Base-by-base conservation (phyloP, 768 basidiomycete species). In the Dentipellis fragilis region DNA sequence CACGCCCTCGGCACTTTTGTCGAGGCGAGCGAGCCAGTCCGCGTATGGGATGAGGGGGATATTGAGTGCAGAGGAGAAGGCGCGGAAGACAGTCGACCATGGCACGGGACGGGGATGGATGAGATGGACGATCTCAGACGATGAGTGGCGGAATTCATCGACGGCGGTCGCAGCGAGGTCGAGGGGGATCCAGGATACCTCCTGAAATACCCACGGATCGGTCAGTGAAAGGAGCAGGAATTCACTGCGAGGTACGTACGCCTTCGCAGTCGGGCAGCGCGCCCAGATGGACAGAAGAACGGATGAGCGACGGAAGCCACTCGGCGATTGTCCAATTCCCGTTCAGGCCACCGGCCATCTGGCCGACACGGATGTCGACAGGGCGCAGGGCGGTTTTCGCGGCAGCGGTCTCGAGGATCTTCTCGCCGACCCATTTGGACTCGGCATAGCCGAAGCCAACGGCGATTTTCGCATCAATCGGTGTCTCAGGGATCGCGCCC, bases 1-100 rank as follows among this genome's bases (percentile, higher is more conserved):
- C 19, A 45, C 42, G 10, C 42, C 42, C 4, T 45, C 42, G 10
- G 42, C 42, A n/a, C 42, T 45, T 7, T 55, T 53, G 49, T 49
- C 5, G 22, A 54, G 54, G 8, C 39, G 38, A 11, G 42, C 57
- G 63, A 65, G 42, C 69, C 70, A 71, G 35, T 63, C 58, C 4
- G 37, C 45, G 55, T 61, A 69, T 16, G 67, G 55, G 11, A 68
- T 64, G 19, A 64, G 52, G 3, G 60, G 62, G 35, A 69, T 55
- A n/a, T 52, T 38, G 12, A 70, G 59, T 11, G n/a, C 17, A 10
- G 49, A 11, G 1, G 64, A 57, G 45, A 64, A 39, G 1, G 40
- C 42, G 14, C 40, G 17, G 48, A 63, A 46, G 37, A 68, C 42
- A 5, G 47, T 35, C 16, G 21, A 17, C 58, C 58, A 64, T 10